Conservation (phyloP, 208 protist species). For the Trypanosoma platydactyli region DNA sequence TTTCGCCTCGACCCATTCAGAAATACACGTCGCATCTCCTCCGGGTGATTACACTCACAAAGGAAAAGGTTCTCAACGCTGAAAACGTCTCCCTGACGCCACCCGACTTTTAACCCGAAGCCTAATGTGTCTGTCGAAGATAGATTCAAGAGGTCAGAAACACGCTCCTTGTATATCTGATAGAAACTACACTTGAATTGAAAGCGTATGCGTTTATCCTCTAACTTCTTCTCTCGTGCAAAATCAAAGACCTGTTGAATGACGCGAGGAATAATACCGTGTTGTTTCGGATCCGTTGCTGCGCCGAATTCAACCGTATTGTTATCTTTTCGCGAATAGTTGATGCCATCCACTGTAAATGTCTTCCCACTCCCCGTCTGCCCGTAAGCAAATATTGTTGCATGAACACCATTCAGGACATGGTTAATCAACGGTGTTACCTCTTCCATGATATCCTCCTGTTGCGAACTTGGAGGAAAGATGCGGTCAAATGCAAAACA, state of each 20-base stretch:
- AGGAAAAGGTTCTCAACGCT: conserved; percentile 88
- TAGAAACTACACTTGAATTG: conserved; percentile 85
- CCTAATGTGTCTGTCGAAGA: conserved; percentile 1
- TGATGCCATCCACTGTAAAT: conserved; percentile 85
- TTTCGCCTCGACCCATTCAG: conserved; percentile 72
- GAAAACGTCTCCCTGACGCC: conserved; percentile 69
- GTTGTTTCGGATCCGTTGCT: conserved; percentile 30
- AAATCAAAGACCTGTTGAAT: conserved; percentile 85
- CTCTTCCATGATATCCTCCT: conserved; percentile 67
- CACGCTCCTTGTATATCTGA: conserved; percentile 92
- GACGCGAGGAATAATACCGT: conserved; percentile 76
- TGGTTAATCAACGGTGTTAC: conserved; percentile 79
- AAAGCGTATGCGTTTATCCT: conserved; percentile 47
- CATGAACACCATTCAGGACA: conserved; percentile 82
- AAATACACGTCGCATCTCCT: conserved; percentile 79
- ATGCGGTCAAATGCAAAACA: conserved; percentile 83
- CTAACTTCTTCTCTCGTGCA: conserved; percentile 41
- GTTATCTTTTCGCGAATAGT: conserved; percentile 33
- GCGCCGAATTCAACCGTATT: not conserved
- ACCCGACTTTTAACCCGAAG: conserved; percentile 54
- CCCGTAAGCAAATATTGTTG: conserved; percentile 89
- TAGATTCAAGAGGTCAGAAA: conserved; percentile 78
- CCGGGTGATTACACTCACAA: conserved; percentile 61
- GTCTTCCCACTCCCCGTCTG: conserved; percentile 93
- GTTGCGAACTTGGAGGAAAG: conserved; percentile 41